Conservation (phyloP, 495 filamentous ascomycete species). For the Tetracladium marchalianum region DNA sequence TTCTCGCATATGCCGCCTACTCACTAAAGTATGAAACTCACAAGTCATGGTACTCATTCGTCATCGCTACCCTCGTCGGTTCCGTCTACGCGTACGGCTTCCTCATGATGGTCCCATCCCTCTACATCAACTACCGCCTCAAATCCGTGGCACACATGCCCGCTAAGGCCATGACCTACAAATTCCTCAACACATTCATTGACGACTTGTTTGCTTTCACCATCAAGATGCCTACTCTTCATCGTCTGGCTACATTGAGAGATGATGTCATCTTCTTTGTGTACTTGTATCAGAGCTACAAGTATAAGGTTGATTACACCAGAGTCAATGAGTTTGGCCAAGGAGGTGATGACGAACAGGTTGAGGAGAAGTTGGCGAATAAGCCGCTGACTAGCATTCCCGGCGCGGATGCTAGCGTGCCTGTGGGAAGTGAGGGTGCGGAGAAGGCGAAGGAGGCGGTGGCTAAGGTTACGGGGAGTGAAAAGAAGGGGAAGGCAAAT, state of each 20-base stretch:
- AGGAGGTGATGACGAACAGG: conserved; percentile 75
- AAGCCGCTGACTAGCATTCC: conserved; percentile 22
- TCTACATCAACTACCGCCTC: conserved; percentile 98
- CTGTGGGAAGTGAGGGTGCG: conserved; percentile 21
- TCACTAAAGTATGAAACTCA: conserved; percentile 87
- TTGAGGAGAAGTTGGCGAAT: conserved; percentile 39
- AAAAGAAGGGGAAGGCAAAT: conserved; percentile 31
- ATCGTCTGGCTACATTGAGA: conserved; percentile 85
- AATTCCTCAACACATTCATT: conserved; percentile 74
- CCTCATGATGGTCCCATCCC: conserved; percentile 94
- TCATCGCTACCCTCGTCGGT: conserved; percentile 83
- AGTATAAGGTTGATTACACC: conserved; percentile 86
- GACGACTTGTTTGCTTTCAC: conserved; percentile 89
- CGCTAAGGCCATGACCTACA: conserved; percentile 90
- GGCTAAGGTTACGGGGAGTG: conserved; percentile 18
- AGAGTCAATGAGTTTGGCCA: conserved; percentile 97
- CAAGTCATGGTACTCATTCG: conserved; percentile 95
- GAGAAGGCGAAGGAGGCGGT: conserved; percentile 17
- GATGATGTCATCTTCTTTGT: conserved; percentile 98
- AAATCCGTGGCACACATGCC: conserved; percentile 98
- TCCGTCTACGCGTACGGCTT: conserved; percentile 98
- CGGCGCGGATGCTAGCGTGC: conserved; percentile 22
- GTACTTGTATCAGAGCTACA: conserved; percentile 91
- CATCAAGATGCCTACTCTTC: conserved; percentile 96
- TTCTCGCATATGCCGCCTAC: conserved; percentile 83